A percentile compares a stretch with the other conserved stretches of the same genome.
Evolutionary conservation across 805 yeast genomes (phyloP).

Genomic region (Candida odintsovae): DNA sequence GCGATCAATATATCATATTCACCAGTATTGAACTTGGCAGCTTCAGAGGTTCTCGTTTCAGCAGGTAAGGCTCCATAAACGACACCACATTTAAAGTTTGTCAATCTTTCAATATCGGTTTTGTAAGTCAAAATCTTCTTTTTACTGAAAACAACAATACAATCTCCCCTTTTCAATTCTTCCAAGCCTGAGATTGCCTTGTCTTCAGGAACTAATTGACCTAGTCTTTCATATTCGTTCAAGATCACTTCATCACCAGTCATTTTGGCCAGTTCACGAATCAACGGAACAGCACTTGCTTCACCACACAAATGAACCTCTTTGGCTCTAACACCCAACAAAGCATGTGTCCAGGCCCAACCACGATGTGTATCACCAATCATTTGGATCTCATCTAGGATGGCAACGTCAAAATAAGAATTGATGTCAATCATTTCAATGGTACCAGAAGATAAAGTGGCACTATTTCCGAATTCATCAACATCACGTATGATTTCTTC

Average conservation of each 20-base stretch:
- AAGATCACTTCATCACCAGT: conserved; percentile 83
- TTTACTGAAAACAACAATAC: conserved; percentile 84
- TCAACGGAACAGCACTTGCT: conserved; percentile 67
- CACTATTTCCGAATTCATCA: conserved; percentile 66
- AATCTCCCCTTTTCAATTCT: conserved; percentile 66
- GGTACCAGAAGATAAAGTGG: conserved; percentile 79
- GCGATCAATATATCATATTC: conserved; percentile 82
- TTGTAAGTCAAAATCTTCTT: conserved; percentile 63
- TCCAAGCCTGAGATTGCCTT: conserved; percentile 29
- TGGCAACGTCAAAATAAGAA: conserved; percentile 74
- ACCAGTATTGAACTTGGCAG: conserved; percentile 72
- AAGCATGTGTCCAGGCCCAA: conserved; percentile 90
- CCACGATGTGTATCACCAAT: conserved; percentile 76
- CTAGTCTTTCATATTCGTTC: conserved; percentile 67
- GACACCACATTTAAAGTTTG: conserved; percentile 71
- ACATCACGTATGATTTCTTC: conserved; percentile 77
- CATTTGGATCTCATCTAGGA: conserved; percentile 96
- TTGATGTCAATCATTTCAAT: conserved; percentile 84
- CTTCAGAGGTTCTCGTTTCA: conserved; percentile 85
- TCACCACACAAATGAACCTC: conserved; percentile 95
- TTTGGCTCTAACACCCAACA: conserved; percentile 78
- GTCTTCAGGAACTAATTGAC: conserved; percentile 55
- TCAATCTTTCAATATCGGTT: conserved; percentile 57
- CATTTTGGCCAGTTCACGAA: conserved; percentile 48
- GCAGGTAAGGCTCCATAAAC: conserved; percentile 96